These are phyloP conservation scores for Aspergillus novoparasiticus DNA, from an alignment of 2,329 filamentous ascomycete genomes.

Conservation along the genomic window DNA sequence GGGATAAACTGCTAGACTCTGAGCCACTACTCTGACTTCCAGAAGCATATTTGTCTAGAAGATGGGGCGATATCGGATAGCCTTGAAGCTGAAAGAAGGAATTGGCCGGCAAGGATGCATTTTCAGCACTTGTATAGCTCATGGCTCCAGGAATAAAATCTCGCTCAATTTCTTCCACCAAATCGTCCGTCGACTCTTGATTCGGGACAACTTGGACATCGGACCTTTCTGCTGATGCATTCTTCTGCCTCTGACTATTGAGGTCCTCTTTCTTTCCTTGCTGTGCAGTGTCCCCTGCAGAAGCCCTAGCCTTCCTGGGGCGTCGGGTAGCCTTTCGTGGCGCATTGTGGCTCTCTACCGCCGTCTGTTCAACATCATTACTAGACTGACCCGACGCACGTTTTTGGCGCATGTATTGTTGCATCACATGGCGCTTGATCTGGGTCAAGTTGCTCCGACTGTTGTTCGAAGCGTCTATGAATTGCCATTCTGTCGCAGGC, in stretches of 20 bases:
- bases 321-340: conserved; percentile 18
- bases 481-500: conserved; percentile 34
- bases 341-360: conserved; percentile 9
- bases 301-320: neutral
- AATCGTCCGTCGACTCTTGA: neutral
- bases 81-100: neutral
- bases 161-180: conserved; percentile 7
- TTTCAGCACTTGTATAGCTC: neutral
- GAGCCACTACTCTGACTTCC: conserved; percentile 13
- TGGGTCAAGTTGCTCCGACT: conserved; percentile 40
- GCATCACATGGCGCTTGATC: conserved; percentile 49
- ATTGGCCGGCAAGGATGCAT: neutral
- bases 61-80: conserved; percentile 1
- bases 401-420: conserved; percentile 46
- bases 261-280: neutral
- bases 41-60: conserved; percentile 4
- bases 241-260: neutral
- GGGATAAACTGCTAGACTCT: conserved; percentile 16
- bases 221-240: neutral
- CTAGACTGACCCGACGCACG: conserved; percentile 22
- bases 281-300: neutral
- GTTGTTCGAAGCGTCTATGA: conserved; percentile 43
- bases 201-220: neutral
- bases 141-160: neutral
- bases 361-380: conserved; percentile 1